Percentiles rank a stretch among this genome's conserved stretches.
phyloP scores from a whole-genome alignment of 257 asterid genomes.

The Leonotis leonurus region DNA sequence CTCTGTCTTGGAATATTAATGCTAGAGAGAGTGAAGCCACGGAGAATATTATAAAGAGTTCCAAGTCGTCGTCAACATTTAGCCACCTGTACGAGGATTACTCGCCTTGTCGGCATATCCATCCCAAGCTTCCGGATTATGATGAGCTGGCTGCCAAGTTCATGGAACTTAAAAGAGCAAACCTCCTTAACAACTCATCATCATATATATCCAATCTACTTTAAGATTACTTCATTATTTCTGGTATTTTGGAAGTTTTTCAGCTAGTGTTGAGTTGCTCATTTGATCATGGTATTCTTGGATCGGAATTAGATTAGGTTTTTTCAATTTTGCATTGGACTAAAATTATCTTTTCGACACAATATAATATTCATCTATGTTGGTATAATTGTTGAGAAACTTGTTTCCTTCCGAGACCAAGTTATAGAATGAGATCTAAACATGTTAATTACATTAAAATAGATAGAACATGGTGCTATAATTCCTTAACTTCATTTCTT shows the following conservation, averaged over 20 bases:
- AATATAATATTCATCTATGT: too few relatives aligned
- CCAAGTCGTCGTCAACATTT: conserved; percentile 46
- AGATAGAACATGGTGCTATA: too few relatives aligned
- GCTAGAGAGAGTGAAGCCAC: conserved; percentile 6
- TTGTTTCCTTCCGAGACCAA: too few relatives aligned
- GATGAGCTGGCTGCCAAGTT: conserved; percentile 68
- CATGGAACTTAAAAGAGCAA: conserved; percentile 52
- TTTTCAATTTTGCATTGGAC: neutral
- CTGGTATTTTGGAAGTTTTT: neutral
- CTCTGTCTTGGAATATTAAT: conserved; percentile 13
- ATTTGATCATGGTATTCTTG: neutral
- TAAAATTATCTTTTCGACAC: neutral
- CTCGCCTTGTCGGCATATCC: conserved; percentile 42
- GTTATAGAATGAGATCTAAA: too few relatives aligned
- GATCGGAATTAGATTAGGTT: neutral
- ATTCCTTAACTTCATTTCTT: too few relatives aligned
- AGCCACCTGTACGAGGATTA: neutral
- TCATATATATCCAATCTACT: too few relatives aligned
- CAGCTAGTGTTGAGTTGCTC: neutral
- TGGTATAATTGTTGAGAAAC: too few relatives aligned
- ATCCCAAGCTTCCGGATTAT: conserved; percentile 88
- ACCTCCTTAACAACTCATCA: conserved; percentile 19
- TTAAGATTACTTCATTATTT: too few relatives aligned
- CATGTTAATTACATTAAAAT: too few relatives aligned
- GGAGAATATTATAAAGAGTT: conserved; percentile 31